Evolutionary conservation across 495 filamentous ascomycete genomes (phyloP).

Genomic region (Aspergillus saccharolyticus): DNA sequence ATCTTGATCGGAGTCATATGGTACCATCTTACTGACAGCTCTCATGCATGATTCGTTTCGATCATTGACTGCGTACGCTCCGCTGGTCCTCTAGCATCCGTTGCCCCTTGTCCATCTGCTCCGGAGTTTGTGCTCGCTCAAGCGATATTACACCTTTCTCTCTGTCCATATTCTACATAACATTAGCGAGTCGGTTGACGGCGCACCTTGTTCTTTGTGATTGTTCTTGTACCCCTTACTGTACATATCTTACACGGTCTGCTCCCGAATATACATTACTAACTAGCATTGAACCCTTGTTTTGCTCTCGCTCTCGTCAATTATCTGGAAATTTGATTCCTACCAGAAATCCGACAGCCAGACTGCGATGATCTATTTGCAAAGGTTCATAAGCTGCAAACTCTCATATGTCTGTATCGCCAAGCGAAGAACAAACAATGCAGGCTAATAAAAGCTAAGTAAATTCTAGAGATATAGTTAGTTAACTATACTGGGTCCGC

Average conservation of each 20-base stretch:
- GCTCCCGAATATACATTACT: background rate
- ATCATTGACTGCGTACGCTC: background rate
- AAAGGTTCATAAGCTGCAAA: no score
- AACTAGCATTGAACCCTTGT: background rate
- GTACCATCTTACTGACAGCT: conserved; percentile 6
- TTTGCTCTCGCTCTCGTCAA: background rate
- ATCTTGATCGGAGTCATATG: conserved; percentile 5
- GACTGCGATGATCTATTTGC: no score
- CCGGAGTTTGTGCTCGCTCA: conserved; percentile 2
- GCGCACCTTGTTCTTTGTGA: background rate
- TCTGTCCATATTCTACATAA: conserved; percentile 2
- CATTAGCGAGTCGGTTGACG: conserved; percentile 12
- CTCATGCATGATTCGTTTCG: conserved; percentile 4
- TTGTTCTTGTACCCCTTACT: background rate
- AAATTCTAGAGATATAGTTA: no score
- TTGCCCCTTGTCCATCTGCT: background rate
- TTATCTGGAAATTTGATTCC: no score
- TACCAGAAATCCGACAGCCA: no score
- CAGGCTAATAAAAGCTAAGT: no score
- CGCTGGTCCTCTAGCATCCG: background rate
- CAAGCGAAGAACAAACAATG: no score
- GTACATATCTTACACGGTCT: conserved; percentile 1
- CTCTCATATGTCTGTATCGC: no score
- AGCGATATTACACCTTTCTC: background rate
- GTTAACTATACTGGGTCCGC: no score